Conservation (phyloP, 2,329 filamentous ascomycete genomes). For the Colletotrichum sp. region DNA sequence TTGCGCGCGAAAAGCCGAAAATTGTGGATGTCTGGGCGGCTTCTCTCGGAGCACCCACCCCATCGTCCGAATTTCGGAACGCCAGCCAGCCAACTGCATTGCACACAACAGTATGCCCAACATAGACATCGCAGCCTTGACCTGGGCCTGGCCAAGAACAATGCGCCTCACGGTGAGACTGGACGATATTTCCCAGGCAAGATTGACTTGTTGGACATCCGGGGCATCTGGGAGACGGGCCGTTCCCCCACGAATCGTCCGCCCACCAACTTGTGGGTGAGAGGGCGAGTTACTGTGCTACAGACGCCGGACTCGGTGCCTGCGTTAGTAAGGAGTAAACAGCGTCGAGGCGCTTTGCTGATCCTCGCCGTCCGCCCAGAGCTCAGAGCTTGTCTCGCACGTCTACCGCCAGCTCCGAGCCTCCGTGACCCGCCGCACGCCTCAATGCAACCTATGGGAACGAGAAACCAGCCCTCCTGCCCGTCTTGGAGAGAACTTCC, state of each 20-base stretch:
- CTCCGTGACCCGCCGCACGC: slow-evolving; percentile 5
- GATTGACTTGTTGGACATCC: background rate
- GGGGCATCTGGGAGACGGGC: background rate
- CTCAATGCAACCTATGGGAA: background rate
- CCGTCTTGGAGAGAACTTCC: background rate
- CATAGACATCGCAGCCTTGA: background rate
- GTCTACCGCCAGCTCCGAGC: slow-evolving; percentile 16
- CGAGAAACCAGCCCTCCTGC: background rate
- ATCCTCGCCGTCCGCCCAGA: background rate
- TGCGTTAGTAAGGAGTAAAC: background rate
- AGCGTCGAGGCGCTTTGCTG: background rate
- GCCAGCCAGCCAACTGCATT: background rate
- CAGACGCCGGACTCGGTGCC: background rate
- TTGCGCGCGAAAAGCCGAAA: slow-evolving; percentile 18
- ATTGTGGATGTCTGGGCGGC: slow-evolving; percentile 9
- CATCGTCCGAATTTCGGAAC: slow-evolving; percentile 18
- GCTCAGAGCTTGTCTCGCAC: slow-evolving; percentile 11
- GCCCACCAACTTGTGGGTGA: background rate
- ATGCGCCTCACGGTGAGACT: slow-evolving; percentile 19
- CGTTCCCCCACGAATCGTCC: background rate
- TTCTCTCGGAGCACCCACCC: slow-evolving; percentile 15
- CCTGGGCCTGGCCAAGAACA: background rate
- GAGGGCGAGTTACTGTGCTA: background rate
- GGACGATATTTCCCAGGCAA: background rate
- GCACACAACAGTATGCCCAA: background rate